Percentiles rank a stretch among this genome's conserved stretches.
phyloP scores from a whole-genome alignment of 1,139 yeast species.

The Kodamaea ohmeri region DNA sequence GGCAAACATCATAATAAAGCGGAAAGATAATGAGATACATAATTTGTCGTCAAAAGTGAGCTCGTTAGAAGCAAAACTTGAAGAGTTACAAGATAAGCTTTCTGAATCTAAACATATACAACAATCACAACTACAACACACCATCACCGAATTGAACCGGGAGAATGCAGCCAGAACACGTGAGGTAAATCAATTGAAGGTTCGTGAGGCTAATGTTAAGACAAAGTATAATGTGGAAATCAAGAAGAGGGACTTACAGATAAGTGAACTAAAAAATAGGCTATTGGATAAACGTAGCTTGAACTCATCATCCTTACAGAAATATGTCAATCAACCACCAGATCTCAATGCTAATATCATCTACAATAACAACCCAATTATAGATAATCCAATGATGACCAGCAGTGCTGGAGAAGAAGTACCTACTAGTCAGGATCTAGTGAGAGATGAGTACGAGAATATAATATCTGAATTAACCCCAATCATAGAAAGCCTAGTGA shows the following conservation, averaged over 20 bases:
- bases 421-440: constrained; percentile 10
- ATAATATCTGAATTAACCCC: constrained; percentile 39
- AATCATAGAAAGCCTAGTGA: constrained; percentile 38
- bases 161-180: constrained; percentile 30
- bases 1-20: constrained; percentile 30
- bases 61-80: constrained; percentile 16
- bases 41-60: constrained; percentile 23
- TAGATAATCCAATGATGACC: constrained; percentile 26
- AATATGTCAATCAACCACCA: constrained; percentile 25
- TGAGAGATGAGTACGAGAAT: constrained; percentile 37
- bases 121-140: constrained; percentile 18
- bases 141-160: constrained; percentile 21
- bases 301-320: constrained; percentile 26
- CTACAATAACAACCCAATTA: constrained; percentile 34
- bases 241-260: constrained; percentile 35
- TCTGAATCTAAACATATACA: constrained; percentile 17
- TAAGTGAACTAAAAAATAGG: constrained; percentile 39
- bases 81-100: constrained; percentile 17
- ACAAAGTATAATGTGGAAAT: constrained; percentile 42
- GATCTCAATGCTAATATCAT: constrained; percentile 27
- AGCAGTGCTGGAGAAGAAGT: constrained; percentile 6
- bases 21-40: constrained; percentile 32
- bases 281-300: constrained; percentile 36
- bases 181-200: constrained; percentile 30
- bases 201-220: constrained; percentile 32